Evolutionary conservation across 2,329 filamentous ascomycete species (phyloP), one percentile per base, ranked within the genome.

Genomic region (Canariomyces notabilis): DNA sequence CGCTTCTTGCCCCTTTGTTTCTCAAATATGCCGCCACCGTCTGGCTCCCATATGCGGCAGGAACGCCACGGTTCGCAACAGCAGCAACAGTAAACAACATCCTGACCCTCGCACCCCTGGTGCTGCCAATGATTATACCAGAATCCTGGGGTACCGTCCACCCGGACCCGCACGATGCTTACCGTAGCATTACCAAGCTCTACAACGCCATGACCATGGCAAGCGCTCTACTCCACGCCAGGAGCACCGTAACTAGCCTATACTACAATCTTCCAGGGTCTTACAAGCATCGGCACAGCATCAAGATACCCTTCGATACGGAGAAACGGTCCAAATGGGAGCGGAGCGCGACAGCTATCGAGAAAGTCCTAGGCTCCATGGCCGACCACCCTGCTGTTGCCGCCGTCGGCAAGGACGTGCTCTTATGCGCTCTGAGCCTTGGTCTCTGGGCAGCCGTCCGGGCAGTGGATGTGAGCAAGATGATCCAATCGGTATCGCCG

Each of bases 351-450:
- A 73, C 64, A 19, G 70, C 73, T 3, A 45, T 74, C 12, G 67
- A 64, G 37, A 71, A 67, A 57, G 62, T 77, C 11, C 66, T 75
- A 20, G 72, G 69, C 33, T 72, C 75, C 1, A 68, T 77, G 41
- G 69, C 67, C 48, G 75, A 76, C 42, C 77, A 84, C 57, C 79
- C 80, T 0, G 74, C 73, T 18, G 73, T 83, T 22, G 73, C 73
- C 16, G 74, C 71, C 15, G 74, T 75, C 0, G 76, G 74, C 5
- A 74, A 73, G 62, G 81, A 85, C 60, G 79, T 80, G 1, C 58
- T 84, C 12, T 65, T 82, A 29, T 77, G 73, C 18, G 67, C 68
- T 1, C 48, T 77, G 12, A 75, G 72, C 46, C 60, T 82, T n/a
- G 71, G 77, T 1, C 46, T 75, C 2, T 83, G 79, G 79, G 72